Conservation (phyloP, 2,329 filamentous ascomycete species). For the Saccharata proteae region DNA sequence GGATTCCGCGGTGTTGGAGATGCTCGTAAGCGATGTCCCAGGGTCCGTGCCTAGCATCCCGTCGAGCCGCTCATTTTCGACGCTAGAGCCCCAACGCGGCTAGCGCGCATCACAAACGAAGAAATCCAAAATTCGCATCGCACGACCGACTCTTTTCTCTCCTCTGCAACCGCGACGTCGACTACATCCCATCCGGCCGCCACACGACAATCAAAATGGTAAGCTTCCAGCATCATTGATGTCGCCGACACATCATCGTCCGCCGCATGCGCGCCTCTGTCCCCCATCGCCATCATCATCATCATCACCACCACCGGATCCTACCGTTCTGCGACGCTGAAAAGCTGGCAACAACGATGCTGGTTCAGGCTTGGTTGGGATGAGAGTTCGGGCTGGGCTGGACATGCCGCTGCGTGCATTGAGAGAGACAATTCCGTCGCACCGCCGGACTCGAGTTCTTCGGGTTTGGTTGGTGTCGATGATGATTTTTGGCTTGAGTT, state of each 20-base stretch:
- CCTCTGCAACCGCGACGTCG: slow-evolving; percentile 7
- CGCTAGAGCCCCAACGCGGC: no score
- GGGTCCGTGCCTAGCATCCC: no score
- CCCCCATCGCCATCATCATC: no score
- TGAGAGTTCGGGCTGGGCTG: not conserved
- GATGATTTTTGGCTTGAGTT: slow-evolving; percentile 9
- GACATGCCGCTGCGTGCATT: slow-evolving; percentile 7
- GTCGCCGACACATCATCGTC: slow-evolving; percentile 3
- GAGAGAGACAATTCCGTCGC: slow-evolving; percentile 8
- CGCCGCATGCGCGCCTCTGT: slow-evolving; percentile 5
- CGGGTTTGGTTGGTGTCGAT: slow-evolving; percentile 4
- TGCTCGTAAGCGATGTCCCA: no score
- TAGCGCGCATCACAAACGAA: no score
- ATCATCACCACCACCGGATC: no score
- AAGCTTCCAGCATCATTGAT: slow-evolving; percentile 3
- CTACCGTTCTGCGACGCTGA: no score
- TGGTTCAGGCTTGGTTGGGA: no score
- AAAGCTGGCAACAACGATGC: no score
- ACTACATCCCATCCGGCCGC: slow-evolving; percentile 8
- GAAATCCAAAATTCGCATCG: no score
- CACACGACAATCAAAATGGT: slow-evolving; percentile 9
- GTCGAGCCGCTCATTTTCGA: no score
- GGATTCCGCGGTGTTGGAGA: no score
- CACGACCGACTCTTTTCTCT: not conserved
- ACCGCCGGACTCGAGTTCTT: slow-evolving; percentile 1